Percentiles rank a stretch among this genome's conserved stretches.
phyloP scores from a whole-genome alignment of 371 early-diverging fungal genomes.

The Sporodiniella umbellata region DNA sequence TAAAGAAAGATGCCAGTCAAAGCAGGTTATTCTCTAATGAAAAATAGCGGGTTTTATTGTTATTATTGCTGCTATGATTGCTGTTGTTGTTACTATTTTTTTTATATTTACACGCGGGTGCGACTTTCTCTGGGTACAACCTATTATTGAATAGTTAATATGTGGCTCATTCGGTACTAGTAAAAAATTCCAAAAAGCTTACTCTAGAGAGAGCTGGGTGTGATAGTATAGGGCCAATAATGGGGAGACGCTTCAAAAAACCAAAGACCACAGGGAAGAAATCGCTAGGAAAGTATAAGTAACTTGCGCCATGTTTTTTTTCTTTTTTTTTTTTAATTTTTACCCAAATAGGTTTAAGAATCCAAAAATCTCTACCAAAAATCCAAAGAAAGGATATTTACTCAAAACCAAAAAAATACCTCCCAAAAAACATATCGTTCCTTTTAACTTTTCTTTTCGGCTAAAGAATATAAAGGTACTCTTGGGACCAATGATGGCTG shows the following conservation, averaged over 20 bases:
- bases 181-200: too few relatives aligned
- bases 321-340: too few relatives aligned
- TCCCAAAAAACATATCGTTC: conserved; percentile 87
- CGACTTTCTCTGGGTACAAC: conserved; percentile 26
- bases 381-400: conserved; percentile 89
- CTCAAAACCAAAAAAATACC: conserved; percentile 89
- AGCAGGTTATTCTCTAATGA: too few relatives aligned
- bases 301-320: too few relatives aligned
- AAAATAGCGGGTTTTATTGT: too few relatives aligned
- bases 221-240: conserved; percentile 83
- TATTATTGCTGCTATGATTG: too few relatives aligned
- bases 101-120: conserved; percentile 25
- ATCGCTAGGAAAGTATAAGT: conserved; percentile 81
- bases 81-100: too few relatives aligned
- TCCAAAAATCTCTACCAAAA: conserved; percentile 88
- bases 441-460: conserved; percentile 79
- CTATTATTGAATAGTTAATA: too few relatives aligned
- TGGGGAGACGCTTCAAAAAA: conserved; percentile 83
- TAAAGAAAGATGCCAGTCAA: too few relatives aligned
- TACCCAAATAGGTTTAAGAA: conserved; percentile 97
- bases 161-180: too few relatives aligned
- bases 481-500: conserved; percentile 81
- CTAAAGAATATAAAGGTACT: conserved; percentile 86
- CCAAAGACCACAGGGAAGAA: conserved; percentile 93
- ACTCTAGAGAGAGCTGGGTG: conserved; percentile 81